Percentiles rank a stretch among this genome's conserved stretches.
phyloP scores from a whole-genome alignment of 2,329 filamentous ascomycete genomes.

The Talaromyces sp. region DNA sequence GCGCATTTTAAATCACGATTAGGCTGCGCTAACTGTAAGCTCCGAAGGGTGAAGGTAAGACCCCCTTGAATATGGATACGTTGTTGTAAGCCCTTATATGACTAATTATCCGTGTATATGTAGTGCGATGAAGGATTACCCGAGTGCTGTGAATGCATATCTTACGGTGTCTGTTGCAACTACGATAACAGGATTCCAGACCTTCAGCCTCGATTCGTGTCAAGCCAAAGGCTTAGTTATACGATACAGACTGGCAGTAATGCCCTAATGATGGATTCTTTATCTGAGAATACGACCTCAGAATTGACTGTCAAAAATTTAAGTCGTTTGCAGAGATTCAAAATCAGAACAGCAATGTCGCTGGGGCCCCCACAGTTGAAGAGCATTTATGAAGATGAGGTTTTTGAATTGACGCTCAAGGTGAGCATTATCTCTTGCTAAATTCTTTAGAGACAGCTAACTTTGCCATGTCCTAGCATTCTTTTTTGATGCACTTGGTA shows the following conservation, averaged over 20 bases:
- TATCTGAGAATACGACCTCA: background rate
- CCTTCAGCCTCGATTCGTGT: background rate
- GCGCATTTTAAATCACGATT: constrained; percentile 4
- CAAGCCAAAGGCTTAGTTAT: background rate
- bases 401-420: background rate
- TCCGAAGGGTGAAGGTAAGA: constrained; percentile 8
- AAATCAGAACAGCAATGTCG: background rate
- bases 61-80: background rate
- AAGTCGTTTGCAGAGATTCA: background rate
- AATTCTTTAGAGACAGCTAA: background rate
- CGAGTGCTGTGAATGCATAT: background rate
- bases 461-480: background rate
- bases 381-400: background rate
- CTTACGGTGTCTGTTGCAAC: constrained; percentile 3
- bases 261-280: background rate
- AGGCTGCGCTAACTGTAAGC: constrained; percentile 6
- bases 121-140: constrained; percentile 9
- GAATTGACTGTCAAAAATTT: background rate
- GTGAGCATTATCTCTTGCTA: background rate
- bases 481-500: background rate
- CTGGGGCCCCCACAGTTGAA: background rate
- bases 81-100: background rate
- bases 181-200: background rate
- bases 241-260: background rate
- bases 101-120: background rate